These are phyloP conservation scores for Chenopodium album DNA, from an alignment of 148 eudicot species.

Conservation along the genomic window DNA sequence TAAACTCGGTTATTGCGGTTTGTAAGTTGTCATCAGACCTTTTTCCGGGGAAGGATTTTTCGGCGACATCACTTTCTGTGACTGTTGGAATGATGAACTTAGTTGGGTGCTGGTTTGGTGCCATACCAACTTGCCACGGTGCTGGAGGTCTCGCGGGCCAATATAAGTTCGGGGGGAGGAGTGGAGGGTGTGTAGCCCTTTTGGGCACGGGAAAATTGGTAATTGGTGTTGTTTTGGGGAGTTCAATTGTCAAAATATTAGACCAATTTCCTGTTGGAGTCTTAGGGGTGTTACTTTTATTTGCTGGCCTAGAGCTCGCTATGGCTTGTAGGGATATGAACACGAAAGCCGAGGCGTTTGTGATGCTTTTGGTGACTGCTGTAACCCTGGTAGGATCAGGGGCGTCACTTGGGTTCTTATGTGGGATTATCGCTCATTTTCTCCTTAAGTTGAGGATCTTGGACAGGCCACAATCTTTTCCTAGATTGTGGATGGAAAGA, in stretches of 20 bases:
- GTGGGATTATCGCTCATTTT: slow-evolving; percentile 63
- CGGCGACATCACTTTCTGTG: slow-evolving; percentile 68
- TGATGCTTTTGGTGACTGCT: slow-evolving; percentile 65
- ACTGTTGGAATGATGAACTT: slow-evolving; percentile 82
- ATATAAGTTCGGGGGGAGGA: slow-evolving; percentile 89
- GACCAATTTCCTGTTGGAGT: slow-evolving; percentile 77
- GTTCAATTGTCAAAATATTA: slow-evolving; percentile 63
- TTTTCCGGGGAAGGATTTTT: slow-evolving; percentile 56
- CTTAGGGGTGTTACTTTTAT: slow-evolving; percentile 67
- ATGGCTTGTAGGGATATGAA: slow-evolving; percentile 82
- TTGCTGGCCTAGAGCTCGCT: slow-evolving; percentile 85
- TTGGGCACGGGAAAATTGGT: slow-evolving; percentile 61
- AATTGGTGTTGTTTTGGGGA: slow-evolving; percentile 64
- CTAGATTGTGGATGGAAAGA: slow-evolving; percentile 34
- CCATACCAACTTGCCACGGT: slow-evolving; percentile 88
- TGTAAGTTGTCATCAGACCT: slow-evolving; percentile 72
- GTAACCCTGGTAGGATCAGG: slow-evolving; percentile 74
- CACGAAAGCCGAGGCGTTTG: slow-evolving; percentile 60
- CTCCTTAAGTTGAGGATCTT: slow-evolving; percentile 53
- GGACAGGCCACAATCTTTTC: slow-evolving; percentile 35
- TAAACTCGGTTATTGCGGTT: slow-evolving; percentile 87
- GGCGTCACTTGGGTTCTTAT: slow-evolving; percentile 66
- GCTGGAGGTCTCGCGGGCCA: slow-evolving; percentile 98
- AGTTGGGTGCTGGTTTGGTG: slow-evolving; percentile 93
- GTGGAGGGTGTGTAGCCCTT: slow-evolving; percentile 81